Conservation (phyloP, 1,284 basidiomycete genomes). For the Sanghuangporus baumii region DNA sequence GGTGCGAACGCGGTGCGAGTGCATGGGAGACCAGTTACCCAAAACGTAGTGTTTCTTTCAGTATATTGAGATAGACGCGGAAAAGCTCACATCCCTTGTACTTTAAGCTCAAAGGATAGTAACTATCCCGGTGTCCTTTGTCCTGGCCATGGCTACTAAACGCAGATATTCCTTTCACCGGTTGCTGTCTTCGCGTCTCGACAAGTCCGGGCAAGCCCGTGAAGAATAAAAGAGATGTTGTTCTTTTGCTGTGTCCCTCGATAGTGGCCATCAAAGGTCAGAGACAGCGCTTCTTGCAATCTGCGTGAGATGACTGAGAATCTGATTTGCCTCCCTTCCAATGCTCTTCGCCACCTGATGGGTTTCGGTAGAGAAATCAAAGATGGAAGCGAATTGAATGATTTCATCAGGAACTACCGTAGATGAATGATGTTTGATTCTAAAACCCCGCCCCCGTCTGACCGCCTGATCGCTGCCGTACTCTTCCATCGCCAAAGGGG, state of each 20-base stretch:
- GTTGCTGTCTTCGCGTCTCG: too few relatives aligned
- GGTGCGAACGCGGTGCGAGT: neutral
- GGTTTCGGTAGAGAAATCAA: neutral
- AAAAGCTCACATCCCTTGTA: neutral
- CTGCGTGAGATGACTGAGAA: too few relatives aligned
- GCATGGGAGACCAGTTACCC: neutral
- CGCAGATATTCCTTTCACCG: neutral
- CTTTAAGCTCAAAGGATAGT: neutral
- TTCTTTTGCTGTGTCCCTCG: too few relatives aligned
- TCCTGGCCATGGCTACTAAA: neutral
- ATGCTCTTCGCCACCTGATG: too few relatives aligned
- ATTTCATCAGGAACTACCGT: neutral
- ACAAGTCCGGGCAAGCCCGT: too few relatives aligned
- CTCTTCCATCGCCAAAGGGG: too few relatives aligned
- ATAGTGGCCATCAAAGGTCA: too few relatives aligned
- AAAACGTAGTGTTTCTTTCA: slow-evolving; percentile 1
- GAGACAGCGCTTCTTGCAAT: too few relatives aligned
- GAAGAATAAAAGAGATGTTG: too few relatives aligned
- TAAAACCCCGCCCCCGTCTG: neutral
- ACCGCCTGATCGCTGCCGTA: neutral
- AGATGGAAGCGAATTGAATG: neutral
- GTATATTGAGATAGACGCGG: neutral
- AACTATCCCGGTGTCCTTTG: neutral
- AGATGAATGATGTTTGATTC: too few relatives aligned
- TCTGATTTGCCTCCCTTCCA: too few relatives aligned